Evolutionary conservation across 75 land plant genomes (phyloP), one percentile per base, ranked within the genome.

Genomic region (Selaginella moellendorffii): DNA sequence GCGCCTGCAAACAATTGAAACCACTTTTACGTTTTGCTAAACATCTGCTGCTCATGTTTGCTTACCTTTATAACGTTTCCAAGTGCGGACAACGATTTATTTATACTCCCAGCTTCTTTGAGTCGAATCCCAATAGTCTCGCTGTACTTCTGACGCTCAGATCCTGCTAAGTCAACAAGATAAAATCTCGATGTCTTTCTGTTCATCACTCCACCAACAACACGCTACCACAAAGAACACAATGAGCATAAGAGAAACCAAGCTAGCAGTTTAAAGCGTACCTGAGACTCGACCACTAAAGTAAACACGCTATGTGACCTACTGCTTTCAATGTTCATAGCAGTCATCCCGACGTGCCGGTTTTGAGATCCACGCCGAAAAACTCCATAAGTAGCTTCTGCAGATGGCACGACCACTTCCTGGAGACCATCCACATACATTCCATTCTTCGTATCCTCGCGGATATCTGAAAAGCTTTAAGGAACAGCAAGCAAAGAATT

Each of bases 261-360:
- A 36, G 14, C 46, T 5, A 5, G 5, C 46, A 36, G 5, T 5
- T 36, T 5, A 14, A 36, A 5, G 46, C 14, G 46, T 69, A 65
- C 72, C 63, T 74, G 77, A n/a, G 71, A 69, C 29, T 74, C 72
- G 10, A 74, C 65, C 0, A 61, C 63, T 0, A 74, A 25, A 29
- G 63, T 71, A 29, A 69, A 74, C 24, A 74, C 77, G 27, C 77
- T 53, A 53, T 74, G 77, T 31, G 72, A 69, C 31, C 72, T 64
- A 63, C 77, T 74, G 31, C 77, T 74, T 54, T 69, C 72, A 25
- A 65, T 29, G 64, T 74, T 74, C 77, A 74, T 74, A 52, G 64
- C 77, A 62, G 67, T 67, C 53, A 14, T 36, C 14, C 46, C 46
- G 14, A 36, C 46, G 14, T 36, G 46, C 46, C 46, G 46, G 46